phyloP scores from a whole-genome alignment of 257 asterid species.

The Cordia subcordata region DNA sequence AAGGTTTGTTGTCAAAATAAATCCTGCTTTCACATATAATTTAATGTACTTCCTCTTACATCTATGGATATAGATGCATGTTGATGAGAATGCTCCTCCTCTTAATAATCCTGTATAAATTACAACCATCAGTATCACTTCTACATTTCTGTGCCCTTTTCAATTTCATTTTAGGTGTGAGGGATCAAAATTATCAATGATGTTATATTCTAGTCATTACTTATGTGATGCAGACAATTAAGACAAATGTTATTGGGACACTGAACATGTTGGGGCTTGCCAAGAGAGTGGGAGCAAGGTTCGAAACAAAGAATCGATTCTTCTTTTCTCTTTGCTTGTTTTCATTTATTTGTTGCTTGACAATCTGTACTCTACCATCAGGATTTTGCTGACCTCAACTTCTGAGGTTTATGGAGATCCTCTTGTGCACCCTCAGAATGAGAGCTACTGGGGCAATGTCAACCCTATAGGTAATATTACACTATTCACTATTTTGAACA shows the following conservation, averaged over 20 bases:
- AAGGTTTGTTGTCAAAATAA: constrained; percentile 44
- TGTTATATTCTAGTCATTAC: not conserved
- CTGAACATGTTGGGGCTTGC: constrained; percentile 98
- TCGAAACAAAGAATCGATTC: constrained; percentile 1
- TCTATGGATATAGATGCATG: not conserved
- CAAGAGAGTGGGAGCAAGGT: constrained; percentile 99
- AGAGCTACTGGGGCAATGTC: constrained; percentile 98
- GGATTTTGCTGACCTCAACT: constrained; percentile 93
- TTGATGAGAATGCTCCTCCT: not conserved
- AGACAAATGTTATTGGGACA: constrained; percentile 95
- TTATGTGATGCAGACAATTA: constrained; percentile 57
- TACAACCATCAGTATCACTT: too few relatives aligned
- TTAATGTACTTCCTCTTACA: not conserved
- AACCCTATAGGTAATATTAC: constrained; percentile 77
- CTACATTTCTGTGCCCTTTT: too few relatives aligned
- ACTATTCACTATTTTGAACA: too few relatives aligned
- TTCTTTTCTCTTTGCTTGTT: not conserved
- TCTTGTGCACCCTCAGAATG: constrained; percentile 89
- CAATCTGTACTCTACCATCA: constrained; percentile 14
- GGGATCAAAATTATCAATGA: too few relatives aligned
- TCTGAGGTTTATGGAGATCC: constrained; percentile 99
- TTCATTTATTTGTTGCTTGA: constrained; percentile 5
- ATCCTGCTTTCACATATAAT: not conserved
- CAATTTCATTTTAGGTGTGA: too few relatives aligned
- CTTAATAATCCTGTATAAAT: not conserved